Conservation (phyloP, 768 basidiomycete species). For the Xerocomellus dryophilus region DNA sequence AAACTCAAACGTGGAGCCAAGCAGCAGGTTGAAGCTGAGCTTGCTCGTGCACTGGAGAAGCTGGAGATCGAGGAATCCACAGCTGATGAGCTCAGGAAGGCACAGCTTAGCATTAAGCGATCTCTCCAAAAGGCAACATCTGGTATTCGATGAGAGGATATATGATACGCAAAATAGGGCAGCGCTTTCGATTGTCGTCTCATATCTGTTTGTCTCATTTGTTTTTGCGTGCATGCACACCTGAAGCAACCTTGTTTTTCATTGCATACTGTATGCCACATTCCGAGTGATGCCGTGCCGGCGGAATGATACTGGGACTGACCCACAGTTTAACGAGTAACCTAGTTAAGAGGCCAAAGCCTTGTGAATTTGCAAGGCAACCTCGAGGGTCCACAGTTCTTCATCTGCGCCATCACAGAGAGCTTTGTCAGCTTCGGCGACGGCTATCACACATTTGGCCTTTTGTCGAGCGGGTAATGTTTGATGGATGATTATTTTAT, state of each 20-base stretch:
- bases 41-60: slow-evolving; percentile 97
- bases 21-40: slow-evolving; percentile 92
- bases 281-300: background rate
- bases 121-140: slow-evolving; percentile 97
- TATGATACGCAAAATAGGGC: slow-evolving; percentile 17
- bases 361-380: slow-evolving; percentile 76
- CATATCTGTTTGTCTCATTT: slow-evolving; percentile 15
- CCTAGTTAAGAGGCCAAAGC: slow-evolving; percentile 36
- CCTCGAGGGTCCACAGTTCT: slow-evolving; percentile 90
- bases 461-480: slow-evolving; percentile 79
- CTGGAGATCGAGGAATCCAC: slow-evolving; percentile 95
- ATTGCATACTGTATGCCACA: slow-evolving; percentile 1
- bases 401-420: slow-evolving; percentile 96
- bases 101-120: slow-evolving; percentile 92
- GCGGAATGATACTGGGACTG: background rate
- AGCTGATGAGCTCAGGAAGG: slow-evolving; percentile 93
- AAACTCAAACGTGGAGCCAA: slow-evolving; percentile 98
- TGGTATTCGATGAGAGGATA: slow-evolving; percentile 64
- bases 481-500: slow-evolving; percentile 80
- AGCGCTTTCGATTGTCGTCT: slow-evolving; percentile 11
- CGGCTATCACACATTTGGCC: slow-evolving; percentile 70
- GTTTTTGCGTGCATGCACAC: slow-evolving; percentile 13
- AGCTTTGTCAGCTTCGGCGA: slow-evolving; percentile 96
- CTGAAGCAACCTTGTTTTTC: slow-evolving; percentile 12
- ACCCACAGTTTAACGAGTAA: background rate